Evolutionary conservation across 805 yeast genomes (phyloP).

Genomic region (Scheffersomyces spartinae): DNA sequence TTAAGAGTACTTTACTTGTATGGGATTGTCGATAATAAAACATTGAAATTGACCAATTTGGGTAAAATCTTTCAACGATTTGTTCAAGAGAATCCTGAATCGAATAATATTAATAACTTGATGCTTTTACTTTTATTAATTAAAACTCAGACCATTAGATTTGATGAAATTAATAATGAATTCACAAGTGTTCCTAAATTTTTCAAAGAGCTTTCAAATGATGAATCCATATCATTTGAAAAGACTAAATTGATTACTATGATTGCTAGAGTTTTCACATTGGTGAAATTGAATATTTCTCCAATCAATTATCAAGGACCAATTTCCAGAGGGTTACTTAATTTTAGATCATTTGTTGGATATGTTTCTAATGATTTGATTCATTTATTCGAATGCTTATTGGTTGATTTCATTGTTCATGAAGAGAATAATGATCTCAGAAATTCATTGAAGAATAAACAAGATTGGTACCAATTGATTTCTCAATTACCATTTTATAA

Average conservation of each 20-base stretch:
- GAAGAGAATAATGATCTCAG: constrained; percentile 38
- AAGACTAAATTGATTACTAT: constrained; percentile 23
- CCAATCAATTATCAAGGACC: constrained; percentile 54
- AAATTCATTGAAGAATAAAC: constrained; percentile 36
- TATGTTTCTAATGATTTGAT: constrained; percentile 38
- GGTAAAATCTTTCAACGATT: constrained; percentile 37
- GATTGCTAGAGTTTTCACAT: constrained; percentile 25
- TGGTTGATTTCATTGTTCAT: constrained; percentile 38
- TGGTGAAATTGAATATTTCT: constrained; percentile 22
- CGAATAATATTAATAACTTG: constrained; percentile 25
- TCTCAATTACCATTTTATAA: constrained; percentile 49
- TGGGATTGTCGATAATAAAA: constrained; percentile 35
- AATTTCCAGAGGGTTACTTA: constrained; percentile 51
- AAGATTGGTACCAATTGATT: constrained; percentile 50
- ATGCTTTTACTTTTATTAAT: constrained; percentile 37
- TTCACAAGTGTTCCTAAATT: constrained; percentile 20
- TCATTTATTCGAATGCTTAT: constrained; percentile 42
- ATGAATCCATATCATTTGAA: too few species aligned
- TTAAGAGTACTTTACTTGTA: constrained; percentile 41
- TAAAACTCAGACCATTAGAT: constrained; percentile 23
- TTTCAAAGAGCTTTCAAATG: constrained; percentile 18
- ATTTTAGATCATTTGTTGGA: constrained; percentile 54
- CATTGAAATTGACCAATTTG: constrained; percentile 35
- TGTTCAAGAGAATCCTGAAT: constrained; percentile 6
- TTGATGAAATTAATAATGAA: constrained; percentile 24